Evolutionary conservation across 2,329 filamentous ascomycete species (phyloP).

Genomic region (Monosporascus sp.): DNA sequence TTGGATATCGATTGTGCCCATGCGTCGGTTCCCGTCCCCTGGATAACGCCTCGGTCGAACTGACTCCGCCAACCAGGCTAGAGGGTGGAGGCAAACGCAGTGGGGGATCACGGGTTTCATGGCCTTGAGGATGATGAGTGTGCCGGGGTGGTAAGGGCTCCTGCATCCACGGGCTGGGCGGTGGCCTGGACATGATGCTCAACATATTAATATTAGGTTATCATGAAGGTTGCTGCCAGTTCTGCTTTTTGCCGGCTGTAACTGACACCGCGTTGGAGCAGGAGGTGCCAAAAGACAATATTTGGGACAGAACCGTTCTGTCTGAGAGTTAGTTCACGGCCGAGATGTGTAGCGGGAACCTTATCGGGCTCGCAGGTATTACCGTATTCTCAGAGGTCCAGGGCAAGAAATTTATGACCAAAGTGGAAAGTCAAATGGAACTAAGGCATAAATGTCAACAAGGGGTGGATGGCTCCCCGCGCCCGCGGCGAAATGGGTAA

Average conservation of each 20-base stretch:
- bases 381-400: background rate
- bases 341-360: background rate
- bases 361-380: background rate
- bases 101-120: constrained; percentile 11
- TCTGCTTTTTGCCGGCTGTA: constrained; percentile 15
- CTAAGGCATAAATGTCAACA: background rate
- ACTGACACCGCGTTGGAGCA: constrained; percentile 13
- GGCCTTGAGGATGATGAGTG: constrained; percentile 19
- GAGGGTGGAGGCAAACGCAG: constrained; percentile 23
- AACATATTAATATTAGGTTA: constrained; percentile 21
- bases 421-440: background rate
- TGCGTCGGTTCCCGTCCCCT: constrained; percentile 15
- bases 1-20: constrained; percentile 13
- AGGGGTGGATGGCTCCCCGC: background rate
- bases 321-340: background rate
- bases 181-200: constrained; percentile 24
- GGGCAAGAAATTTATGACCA: background rate
- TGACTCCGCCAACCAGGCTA: constrained; percentile 17
- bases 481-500: background rate
- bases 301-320: background rate
- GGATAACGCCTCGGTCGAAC: constrained; percentile 10
- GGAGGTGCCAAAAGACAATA: background rate
- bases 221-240: constrained; percentile 15
- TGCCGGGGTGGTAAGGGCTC: constrained; percentile 22
- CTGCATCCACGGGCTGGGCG: constrained; percentile 21